These are phyloP conservation scores for Penicillium sp. DNA, from an alignment of 2,329 filamentous ascomycete species.

Conservation along the genomic window DNA sequence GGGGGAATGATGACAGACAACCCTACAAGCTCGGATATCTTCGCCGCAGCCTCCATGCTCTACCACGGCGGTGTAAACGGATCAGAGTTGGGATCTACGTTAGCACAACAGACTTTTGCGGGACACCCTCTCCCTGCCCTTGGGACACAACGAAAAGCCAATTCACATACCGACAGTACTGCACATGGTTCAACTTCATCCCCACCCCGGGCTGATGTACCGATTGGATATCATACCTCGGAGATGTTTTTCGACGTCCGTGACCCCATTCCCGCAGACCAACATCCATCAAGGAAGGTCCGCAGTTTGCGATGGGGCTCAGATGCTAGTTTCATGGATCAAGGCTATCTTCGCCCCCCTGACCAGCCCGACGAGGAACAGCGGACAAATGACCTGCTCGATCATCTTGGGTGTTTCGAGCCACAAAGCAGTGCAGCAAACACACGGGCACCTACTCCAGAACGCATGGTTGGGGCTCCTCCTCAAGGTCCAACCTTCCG, in stretches of 20 bases:
- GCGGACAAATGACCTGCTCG: conserved; percentile 55
- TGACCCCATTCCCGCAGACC: conserved; percentile 34
- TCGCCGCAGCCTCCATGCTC: conserved; percentile 56
- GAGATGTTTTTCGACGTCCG: conserved; percentile 41
- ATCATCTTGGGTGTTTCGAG: conserved; percentile 58
- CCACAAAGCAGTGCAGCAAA: conserved; percentile 58
- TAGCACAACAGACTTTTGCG: conserved; percentile 31
- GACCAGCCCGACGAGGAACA: conserved; percentile 59
- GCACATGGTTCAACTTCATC: conserved; percentile 13
- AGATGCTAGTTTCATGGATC: conserved; percentile 61
- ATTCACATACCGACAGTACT: conserved; percentile 20
- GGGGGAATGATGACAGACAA: conserved; percentile 26
- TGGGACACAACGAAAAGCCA: conserved; percentile 16
- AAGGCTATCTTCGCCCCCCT: conserved; percentile 59
- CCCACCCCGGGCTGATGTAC: conserved; percentile 22
- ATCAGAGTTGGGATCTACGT: conserved; percentile 29
- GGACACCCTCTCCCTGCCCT: conserved; percentile 23
- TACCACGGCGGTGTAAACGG: conserved; percentile 38
- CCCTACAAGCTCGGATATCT: conserved; percentile 49
- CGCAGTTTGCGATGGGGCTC: conserved; percentile 63
- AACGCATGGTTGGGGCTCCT: conserved; percentile 23
- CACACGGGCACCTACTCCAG: conserved; percentile 60
- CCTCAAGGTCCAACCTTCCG: conserved; percentile 8
- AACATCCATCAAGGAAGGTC: conserved; percentile 41
- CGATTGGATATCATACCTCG: conserved; percentile 36